Evolutionary conservation across 2,329 filamentous ascomycete genomes (phyloP).

Genomic region (Cytospora chrysosperma): DNA sequence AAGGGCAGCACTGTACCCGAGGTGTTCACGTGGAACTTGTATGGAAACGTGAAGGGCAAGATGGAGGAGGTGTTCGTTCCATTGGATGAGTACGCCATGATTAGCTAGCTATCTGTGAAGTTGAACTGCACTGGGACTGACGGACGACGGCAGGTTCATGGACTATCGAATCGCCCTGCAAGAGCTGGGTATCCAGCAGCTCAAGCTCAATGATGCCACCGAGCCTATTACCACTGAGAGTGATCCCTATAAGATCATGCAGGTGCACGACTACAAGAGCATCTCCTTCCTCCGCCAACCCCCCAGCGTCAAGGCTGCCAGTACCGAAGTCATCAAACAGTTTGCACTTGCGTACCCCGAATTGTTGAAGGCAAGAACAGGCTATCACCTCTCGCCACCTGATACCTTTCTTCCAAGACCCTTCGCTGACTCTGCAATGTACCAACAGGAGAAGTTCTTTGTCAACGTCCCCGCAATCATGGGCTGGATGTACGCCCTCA

Average conservation of each 20-base stretch:
- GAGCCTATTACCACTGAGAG: slow-evolving; percentile 68
- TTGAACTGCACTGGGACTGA: background rate
- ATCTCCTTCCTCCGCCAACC: slow-evolving; percentile 85
- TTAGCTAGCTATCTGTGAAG: too few species aligned
- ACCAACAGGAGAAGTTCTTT: slow-evolving; percentile 74
- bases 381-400: too few species aligned
- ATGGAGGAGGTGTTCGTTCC: slow-evolving; percentile 79
- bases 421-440: background rate
- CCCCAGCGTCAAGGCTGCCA: slow-evolving; percentile 71
- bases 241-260: slow-evolving; percentile 87
- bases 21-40: slow-evolving; percentile 89
- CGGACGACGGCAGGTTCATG: slow-evolving; percentile 63
- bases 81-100: slow-evolving; percentile 66
- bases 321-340: slow-evolving; percentile 75
- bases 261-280: slow-evolving; percentile 90
- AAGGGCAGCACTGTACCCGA: slow-evolving; percentile 43
- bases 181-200: slow-evolving; percentile 69
- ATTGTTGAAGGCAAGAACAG: slow-evolving; percentile 60
- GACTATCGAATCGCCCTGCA: slow-evolving; percentile 81
- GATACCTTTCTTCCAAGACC: too few species aligned
- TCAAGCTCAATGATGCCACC: slow-evolving; percentile 68
- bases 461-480: slow-evolving; percentile 90
- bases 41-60: slow-evolving; percentile 80
- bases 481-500: slow-evolving; percentile 78
- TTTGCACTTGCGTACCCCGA: slow-evolving; percentile 87